A percentile compares a stretch with the other conserved stretches of the same genome.
Evolutionary conservation across 495 filamentous ascomycete species (phyloP).

Genomic region (Podospora conica): DNA sequence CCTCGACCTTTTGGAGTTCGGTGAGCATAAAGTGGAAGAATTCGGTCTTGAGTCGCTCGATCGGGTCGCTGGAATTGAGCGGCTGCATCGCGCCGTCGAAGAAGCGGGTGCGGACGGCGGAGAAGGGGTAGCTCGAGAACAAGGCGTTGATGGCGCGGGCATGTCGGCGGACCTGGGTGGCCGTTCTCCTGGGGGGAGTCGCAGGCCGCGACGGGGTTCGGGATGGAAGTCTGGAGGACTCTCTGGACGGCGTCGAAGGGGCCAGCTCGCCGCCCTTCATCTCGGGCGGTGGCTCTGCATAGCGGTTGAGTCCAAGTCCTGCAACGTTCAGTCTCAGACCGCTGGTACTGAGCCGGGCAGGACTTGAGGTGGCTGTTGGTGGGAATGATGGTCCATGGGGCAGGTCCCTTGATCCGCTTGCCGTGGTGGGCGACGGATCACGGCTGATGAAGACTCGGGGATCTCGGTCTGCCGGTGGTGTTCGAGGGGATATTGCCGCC

Average conservation of each 20-base stretch:
- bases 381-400: background rate
- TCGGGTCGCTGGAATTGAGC: slow-evolving; percentile 1
- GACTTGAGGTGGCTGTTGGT: background rate
- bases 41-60: slow-evolving; percentile 2
- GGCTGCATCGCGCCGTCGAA: background rate
- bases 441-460: background rate
- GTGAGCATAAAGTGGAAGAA: slow-evolving; percentile 3
- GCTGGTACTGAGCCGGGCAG: background rate
- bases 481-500: background rate
- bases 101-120: background rate
- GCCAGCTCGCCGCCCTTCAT: background rate
- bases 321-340: background rate
- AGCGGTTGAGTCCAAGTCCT: background rate
- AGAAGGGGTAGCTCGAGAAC: background rate
- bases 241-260: background rate
- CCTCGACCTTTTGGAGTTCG: slow-evolving; percentile 6
- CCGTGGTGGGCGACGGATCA: background rate
- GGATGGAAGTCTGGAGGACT: background rate
- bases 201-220: background rate
- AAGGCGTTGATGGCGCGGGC: background rate
- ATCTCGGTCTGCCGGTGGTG: background rate
- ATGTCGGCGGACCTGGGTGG: background rate
- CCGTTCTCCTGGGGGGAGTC: background rate
- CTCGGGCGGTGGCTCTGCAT: background rate
- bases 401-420: background rate